Base-by-base conservation (phyloP, 2,329 filamentous ascomycete genomes). In the Monosporascus sp. region DNA sequence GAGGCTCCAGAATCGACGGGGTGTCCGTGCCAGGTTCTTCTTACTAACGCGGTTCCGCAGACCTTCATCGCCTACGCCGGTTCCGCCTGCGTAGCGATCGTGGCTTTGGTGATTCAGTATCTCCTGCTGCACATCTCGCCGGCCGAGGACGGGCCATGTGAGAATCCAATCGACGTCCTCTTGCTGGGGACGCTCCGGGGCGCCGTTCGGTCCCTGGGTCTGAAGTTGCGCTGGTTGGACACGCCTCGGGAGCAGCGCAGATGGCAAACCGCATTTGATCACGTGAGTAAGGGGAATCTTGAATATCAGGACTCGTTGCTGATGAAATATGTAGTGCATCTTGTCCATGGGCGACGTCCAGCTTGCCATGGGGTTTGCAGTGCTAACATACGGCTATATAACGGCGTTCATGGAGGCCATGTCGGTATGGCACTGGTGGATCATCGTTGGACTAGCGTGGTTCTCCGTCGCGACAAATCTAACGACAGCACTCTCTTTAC, bases 351-450 rank as follows among this genome's bases (percentile, higher is more conserved):
- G 56, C 37, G 62, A 64, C 31, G 50, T 60, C 15, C 61, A 63
- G 50, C 58, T 62, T 24, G 61, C 58, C 18, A 59, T 62, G 48
- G 61, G 61, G 22, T 48, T 63, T 24, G 58, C 61, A 7, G 47
- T 62, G 44, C 57, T 64, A 47, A 51, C 49, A n/a, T 62, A 62
- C 47, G 61, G 56, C 22, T 61, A 57, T 47, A 45, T 54, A 11
- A 41, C 42, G 15, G 56, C 61, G 11, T 49, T 64, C 18, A 31
- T 53, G 9, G 51, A 54, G 25, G 61, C 57, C 31, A 39, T 63
- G 25, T 61, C 61, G 14, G 59, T 60, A 27, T 63, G 61, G 48
- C 52, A 57, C 50, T 64, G 62, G 62, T 64, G 62, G 62, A 55
- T 60, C 20, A 56, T 60, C 18, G 53, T 63, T 22, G 62, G 61